Conservation (phyloP, 2,329 filamentous ascomycete genomes). For the Zasmidium angulare region DNA sequence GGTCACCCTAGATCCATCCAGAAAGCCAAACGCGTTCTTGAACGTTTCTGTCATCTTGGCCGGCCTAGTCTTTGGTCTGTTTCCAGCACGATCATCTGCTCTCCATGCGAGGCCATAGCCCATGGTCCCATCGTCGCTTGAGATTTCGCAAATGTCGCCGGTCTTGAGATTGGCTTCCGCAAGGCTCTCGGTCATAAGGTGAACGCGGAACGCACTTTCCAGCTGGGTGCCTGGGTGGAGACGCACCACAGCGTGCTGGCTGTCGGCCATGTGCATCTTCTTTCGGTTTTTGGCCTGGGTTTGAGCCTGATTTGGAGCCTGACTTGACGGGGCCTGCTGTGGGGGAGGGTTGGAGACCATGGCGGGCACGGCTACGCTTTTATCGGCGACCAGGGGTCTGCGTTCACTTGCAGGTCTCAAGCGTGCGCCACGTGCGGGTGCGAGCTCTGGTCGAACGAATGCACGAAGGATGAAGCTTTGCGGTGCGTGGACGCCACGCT, state of each 20-base stretch:
- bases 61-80: slow-evolving; percentile 64
- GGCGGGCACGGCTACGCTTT: not conserved
- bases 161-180: slow-evolving; percentile 54
- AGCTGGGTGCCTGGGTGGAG: slow-evolving; percentile 38
- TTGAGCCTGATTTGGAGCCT: too few relatives aligned
- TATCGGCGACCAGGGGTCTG: not conserved
- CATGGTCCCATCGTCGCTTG: slow-evolving; percentile 40
- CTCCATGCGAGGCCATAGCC: slow-evolving; percentile 64
- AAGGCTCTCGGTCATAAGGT: slow-evolving; percentile 57
- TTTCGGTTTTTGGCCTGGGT: not conserved
- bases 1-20: slow-evolving; percentile 67
- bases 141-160: slow-evolving; percentile 60
- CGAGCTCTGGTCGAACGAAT: not conserved
- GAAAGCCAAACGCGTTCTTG: slow-evolving; percentile 70
- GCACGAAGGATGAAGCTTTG: not conserved
- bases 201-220: slow-evolving; percentile 60
- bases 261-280: slow-evolving; percentile 19
- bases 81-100: slow-evolving; percentile 49
- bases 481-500: slow-evolving; percentile 1
- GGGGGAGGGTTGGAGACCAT: not conserved
- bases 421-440: slow-evolving; percentile 5
- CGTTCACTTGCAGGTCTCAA: not conserved
- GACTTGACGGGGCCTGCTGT: not conserved
- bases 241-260: slow-evolving; percentile 52
- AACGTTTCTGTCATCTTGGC: slow-evolving; percentile 72